A percentile compares a stretch with the other conserved stretches of the same genome.
Evolutionary conservation across 2,329 filamentous ascomycete genomes (phyloP).

Genomic region (Claviceps sp.): DNA sequence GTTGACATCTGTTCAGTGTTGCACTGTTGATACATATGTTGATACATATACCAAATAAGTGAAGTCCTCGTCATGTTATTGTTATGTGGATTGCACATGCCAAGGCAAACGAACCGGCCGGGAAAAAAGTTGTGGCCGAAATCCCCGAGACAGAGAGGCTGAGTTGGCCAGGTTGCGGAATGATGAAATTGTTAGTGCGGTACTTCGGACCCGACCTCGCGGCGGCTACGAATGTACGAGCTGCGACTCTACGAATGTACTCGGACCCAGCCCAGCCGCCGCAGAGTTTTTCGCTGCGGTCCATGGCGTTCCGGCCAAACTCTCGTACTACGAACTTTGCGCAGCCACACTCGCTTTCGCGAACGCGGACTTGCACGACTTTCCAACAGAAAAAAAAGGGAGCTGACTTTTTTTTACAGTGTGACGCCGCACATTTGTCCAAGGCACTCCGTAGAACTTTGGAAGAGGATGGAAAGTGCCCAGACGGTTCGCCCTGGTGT

Average conservation of each 20-base stretch:
- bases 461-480: too few species aligned
- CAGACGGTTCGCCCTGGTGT: too few species aligned
- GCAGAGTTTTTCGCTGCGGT: slow-evolving; percentile 14
- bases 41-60: too few species aligned
- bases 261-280: slow-evolving; percentile 15
- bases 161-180: slow-evolving; percentile 6
- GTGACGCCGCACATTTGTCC: too few species aligned
- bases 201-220: slow-evolving; percentile 17
- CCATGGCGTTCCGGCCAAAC: too few species aligned
- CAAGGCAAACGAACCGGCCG: not conserved
- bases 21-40: too few species aligned
- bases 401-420: too few species aligned
- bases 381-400: not conserved
- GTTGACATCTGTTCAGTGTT: too few species aligned
- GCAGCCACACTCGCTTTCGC: not conserved
- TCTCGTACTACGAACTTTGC: too few species aligned
- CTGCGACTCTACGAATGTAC: slow-evolving; percentile 5
- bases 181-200: slow-evolving; percentile 25
- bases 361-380: not conserved
- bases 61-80: too few species aligned
- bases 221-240: slow-evolving; percentile 12
- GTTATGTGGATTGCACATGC: too few species aligned
- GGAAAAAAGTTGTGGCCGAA: not conserved
- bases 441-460: not conserved
- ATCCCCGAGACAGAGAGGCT: not conserved